Evolutionary conservation across 192 early-diverging fungal genomes (phyloP).

Genomic region (Funneliformis geosporum): DNA sequence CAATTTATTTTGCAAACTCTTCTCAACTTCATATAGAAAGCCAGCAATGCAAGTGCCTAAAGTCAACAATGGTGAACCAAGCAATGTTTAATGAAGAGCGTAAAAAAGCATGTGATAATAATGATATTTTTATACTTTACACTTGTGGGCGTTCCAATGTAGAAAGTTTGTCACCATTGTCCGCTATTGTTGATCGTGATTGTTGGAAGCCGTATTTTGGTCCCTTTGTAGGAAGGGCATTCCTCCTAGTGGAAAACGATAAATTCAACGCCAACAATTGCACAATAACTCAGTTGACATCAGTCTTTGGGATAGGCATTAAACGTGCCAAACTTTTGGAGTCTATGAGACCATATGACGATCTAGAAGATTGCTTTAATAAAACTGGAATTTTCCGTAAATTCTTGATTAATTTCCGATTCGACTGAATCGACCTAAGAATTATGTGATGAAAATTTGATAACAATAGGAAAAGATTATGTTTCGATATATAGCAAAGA

Average conservation of each 20-base stretch:
- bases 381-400: not conserved
- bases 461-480: no score
- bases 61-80: no score
- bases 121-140: constrained; percentile 39
- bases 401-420: constrained; percentile 7
- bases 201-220: constrained; percentile 36
- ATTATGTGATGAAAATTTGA: no score
- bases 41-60: no score
- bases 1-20: constrained; percentile 22
- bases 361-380: constrained; percentile 5
- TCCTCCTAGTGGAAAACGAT: constrained; percentile 27
- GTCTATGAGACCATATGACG: not conserved
- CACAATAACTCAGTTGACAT: constrained; percentile 18
- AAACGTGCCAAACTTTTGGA: not conserved
- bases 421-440: not conserved
- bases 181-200: constrained; percentile 38
- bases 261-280: constrained; percentile 32
- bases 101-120: constrained; percentile 29
- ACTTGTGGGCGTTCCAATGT: constrained; percentile 27
- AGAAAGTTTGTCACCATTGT: constrained; percentile 29
- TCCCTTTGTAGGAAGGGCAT: constrained; percentile 37
- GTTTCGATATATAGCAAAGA: no score
- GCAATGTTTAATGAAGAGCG: not conserved
- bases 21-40: no score
- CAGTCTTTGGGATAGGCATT: constrained; percentile 6